These are phyloP conservation scores for Aspergillus spinulosporus DNA, from an alignment of 2,329 filamentous ascomycete species.

Conservation along the genomic window DNA sequence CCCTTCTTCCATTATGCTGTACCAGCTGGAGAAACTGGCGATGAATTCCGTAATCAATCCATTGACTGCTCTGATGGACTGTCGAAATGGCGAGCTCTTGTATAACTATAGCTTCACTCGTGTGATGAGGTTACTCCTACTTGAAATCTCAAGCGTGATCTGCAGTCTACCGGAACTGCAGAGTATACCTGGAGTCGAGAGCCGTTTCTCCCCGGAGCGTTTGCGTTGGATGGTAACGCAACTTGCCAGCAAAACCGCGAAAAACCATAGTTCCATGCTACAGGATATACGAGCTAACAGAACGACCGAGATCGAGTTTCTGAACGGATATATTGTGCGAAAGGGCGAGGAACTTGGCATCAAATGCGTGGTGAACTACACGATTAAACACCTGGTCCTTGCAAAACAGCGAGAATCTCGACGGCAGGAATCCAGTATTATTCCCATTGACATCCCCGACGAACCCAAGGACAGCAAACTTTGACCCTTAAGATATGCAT, in stretches of 20 bases:
- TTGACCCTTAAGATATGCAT: neutral
- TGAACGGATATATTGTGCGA: conserved; percentile 83
- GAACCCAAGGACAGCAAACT: conserved; percentile 3
- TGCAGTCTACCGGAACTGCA: conserved; percentile 71
- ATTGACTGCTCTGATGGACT: conserved; percentile 75
- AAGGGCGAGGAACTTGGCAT: conserved; percentile 72
- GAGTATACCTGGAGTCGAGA: conserved; percentile 58
- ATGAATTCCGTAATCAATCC: conserved; percentile 77
- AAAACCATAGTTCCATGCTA: conserved; percentile 67
- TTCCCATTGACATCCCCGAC: conserved; percentile 32
- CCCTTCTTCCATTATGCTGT: conserved; percentile 63
- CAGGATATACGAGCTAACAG: conserved; percentile 62
- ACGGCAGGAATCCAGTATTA: conserved; percentile 30
- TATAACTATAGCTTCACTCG: conserved; percentile 65
- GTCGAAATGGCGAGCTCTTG: conserved; percentile 69
- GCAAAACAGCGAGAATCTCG: conserved; percentile 60
- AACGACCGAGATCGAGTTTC: conserved; percentile 74
- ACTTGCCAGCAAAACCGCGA: conserved; percentile 55
- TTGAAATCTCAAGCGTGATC: conserved; percentile 73
- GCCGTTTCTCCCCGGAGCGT: conserved; percentile 61
- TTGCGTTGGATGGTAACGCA: conserved; percentile 61
- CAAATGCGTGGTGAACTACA: conserved; percentile 69
- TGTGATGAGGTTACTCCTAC: conserved; percentile 69
- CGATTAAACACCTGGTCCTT: conserved; percentile 71
- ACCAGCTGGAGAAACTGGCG: conserved; percentile 77